These are phyloP conservation scores for Amaranthus palmeri DNA, from an alignment of 148 eudicot genomes.

Conservation along the genomic window DNA sequence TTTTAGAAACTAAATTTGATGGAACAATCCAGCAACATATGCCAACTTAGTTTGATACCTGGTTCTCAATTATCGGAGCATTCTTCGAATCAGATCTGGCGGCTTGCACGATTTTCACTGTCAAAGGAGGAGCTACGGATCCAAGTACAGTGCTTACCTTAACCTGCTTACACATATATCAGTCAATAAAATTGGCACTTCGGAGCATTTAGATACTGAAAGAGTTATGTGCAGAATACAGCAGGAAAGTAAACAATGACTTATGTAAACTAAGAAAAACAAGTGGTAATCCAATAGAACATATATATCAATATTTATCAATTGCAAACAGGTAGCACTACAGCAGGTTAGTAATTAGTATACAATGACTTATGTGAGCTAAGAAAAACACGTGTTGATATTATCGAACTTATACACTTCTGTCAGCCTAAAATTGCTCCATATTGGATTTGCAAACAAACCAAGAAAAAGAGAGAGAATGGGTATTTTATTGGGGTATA, in stretches of 20 bases:
- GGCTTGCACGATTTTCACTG: constrained; percentile 73
- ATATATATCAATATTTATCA: not conserved
- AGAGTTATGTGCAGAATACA: not conserved
- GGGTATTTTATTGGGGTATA: too few relatives aligned
- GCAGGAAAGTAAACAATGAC: not conserved
- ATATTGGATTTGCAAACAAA: too few relatives aligned
- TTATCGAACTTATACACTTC: too few relatives aligned
- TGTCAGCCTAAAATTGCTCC: too few relatives aligned
- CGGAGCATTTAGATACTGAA: not conserved
- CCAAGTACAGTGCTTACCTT: constrained; percentile 79
- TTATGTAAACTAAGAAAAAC: not conserved
- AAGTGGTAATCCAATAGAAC: not conserved
- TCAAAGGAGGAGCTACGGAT: constrained; percentile 63
- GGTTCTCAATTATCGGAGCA: constrained; percentile 60
- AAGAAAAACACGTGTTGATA: too few relatives aligned
- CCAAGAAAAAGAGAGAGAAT: too few relatives aligned
- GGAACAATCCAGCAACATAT: not conserved
- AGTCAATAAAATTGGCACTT: not conserved
- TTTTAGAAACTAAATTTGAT: not conserved
- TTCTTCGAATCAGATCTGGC: constrained; percentile 57
- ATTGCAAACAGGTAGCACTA: not conserved
- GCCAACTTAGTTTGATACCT: constrained; percentile 39
- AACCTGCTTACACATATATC: constrained; percentile 44
- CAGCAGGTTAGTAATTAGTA: not conserved
- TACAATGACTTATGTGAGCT: too few relatives aligned